Conservation (phyloP, 495 filamentous ascomycete species). For the Aspergillus kassunensis region DNA sequence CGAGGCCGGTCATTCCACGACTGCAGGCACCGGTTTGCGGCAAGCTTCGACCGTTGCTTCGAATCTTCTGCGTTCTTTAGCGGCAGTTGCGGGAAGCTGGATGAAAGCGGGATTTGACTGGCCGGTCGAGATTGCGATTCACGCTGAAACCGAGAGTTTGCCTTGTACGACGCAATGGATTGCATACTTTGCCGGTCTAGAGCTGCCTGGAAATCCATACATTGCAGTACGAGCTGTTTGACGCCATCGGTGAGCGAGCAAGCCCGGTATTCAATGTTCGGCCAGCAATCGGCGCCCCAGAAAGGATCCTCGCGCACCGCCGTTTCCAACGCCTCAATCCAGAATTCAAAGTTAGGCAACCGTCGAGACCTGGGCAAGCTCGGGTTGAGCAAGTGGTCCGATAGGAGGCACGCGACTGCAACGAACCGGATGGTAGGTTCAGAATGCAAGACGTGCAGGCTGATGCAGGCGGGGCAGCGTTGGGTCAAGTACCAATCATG, state of each 20-base stretch:
- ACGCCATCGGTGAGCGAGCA: conserved; percentile 47
- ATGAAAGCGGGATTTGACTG: conserved; percentile 11
- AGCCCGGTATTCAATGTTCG: conserved; percentile 51
- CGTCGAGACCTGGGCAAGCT: conserved; percentile 17
- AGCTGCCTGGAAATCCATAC: conserved; percentile 41
- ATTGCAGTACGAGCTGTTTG: conserved; percentile 52
- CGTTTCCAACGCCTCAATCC: conserved; percentile 48
- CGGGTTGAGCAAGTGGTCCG: conserved; percentile 33
- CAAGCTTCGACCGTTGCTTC: conserved; percentile 20
- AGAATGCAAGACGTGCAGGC: conserved; percentile 50
- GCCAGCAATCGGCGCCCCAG: conserved; percentile 55
- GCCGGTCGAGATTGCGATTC: conserved; percentile 17
- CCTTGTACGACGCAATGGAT: conserved; percentile 19
- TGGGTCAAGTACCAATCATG: conserved; percentile 55
- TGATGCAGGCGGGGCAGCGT: conserved; percentile 56
- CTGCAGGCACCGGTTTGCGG: conserved; percentile 21
- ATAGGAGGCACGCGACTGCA: conserved; percentile 51
- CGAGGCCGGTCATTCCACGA: conserved; percentile 21
- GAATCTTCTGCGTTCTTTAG: conserved; percentile 25
- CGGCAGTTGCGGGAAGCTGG: conserved; percentile 19
- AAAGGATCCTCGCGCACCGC: conserved; percentile 54
- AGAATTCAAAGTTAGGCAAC: conserved; percentile 49
- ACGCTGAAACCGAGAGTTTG: conserved; percentile 20
- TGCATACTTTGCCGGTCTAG: conserved; percentile 25
- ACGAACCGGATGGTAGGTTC: conserved; percentile 58